Conservation (phyloP, 2,329 filamentous ascomycete genomes). For the Apiospora aurea region DNA sequence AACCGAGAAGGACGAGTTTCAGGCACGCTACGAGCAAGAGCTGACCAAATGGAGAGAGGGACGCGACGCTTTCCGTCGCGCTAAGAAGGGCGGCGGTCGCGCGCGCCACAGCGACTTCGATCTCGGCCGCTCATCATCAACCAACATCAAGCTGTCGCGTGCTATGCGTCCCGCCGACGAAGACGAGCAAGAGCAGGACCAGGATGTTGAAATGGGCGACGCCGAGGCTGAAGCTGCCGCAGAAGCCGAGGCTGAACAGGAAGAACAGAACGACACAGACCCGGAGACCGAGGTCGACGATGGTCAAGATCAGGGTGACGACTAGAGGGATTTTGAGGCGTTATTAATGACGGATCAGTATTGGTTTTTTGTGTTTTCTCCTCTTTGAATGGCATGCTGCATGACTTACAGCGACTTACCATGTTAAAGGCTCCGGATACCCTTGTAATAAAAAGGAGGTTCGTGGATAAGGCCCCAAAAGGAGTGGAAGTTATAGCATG, state of each 20-base stretch:
- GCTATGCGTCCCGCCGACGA: conserved; percentile 13
- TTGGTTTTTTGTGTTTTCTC: background rate
- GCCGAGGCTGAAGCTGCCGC: conserved; percentile 14
- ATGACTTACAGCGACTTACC: conserved; percentile 5
- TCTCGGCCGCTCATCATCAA: background rate
- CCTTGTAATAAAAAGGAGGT: conserved; percentile 20
- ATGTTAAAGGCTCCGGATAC: conserved; percentile 14
- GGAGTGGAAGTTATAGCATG: background rate
- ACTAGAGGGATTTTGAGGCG: background rate
- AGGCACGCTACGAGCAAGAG: conserved; percentile 50
- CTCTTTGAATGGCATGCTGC: background rate
- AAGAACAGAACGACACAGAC: conserved; percentile 40
- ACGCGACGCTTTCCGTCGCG: conserved; percentile 47
- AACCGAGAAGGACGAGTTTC: conserved; percentile 57
- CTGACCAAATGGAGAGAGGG: conserved; percentile 51
- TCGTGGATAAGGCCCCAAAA: conserved; percentile 2
- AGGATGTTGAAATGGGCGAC: conserved; percentile 31
- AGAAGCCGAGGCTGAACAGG: conserved; percentile 26
- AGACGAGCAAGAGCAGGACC: conserved; percentile 30
- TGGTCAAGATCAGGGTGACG: conserved; percentile 26
- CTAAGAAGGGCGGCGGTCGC: conserved; percentile 37
- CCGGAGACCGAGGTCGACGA: conserved; percentile 46
- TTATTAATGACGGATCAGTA: background rate
- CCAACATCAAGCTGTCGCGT: conserved; percentile 4
- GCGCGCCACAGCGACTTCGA: conserved; percentile 39